Evolutionary conservation across 768 basidiomycete species (phyloP).

Genomic region (Russula lepida): DNA sequence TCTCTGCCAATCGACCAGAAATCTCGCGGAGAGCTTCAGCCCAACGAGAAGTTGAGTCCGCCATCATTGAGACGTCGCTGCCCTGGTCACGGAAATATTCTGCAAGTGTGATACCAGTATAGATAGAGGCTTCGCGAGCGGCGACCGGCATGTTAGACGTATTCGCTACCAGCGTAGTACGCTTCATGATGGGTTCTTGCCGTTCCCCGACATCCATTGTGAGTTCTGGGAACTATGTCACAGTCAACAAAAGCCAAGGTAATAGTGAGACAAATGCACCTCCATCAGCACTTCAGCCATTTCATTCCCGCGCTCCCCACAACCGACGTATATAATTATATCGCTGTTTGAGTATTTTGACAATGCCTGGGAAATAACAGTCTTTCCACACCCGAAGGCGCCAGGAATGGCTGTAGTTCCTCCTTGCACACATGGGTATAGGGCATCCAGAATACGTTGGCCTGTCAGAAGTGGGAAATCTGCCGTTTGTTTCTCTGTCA

Average conservation of each 20-base stretch:
- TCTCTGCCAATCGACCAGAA: conserved; percentile 96
- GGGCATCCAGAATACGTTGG: conserved; percentile 91
- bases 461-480: conserved; percentile 89
- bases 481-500: conserved; percentile 91
- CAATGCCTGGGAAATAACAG: conserved; percentile 95
- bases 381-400: conserved; percentile 98
- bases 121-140: conserved; percentile 97
- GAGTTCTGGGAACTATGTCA: conserved; percentile 68
- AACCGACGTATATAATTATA: conserved; percentile 98
- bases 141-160: conserved; percentile 99
- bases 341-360: conserved; percentile 99
- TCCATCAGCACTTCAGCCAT: conserved; percentile 99
- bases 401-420: conserved; percentile 97
- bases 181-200: conserved; percentile 99
- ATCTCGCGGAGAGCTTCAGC: conserved; percentile 99
- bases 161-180: conserved; percentile 96
- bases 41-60: conserved; percentile 98
- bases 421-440: conserved; percentile 98
- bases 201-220: conserved; percentile 88
- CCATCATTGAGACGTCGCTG: conserved; percentile 98
- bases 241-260: conserved; percentile 17
- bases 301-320: conserved; percentile 98
- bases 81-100: conserved; percentile 99
- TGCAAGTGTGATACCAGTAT: conserved; percentile 97
- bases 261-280: conserved; percentile 33